These are phyloP conservation scores for Penicillium sp. DNA, from an alignment of 2,329 filamentous ascomycete species.

Conservation along the genomic window DNA sequence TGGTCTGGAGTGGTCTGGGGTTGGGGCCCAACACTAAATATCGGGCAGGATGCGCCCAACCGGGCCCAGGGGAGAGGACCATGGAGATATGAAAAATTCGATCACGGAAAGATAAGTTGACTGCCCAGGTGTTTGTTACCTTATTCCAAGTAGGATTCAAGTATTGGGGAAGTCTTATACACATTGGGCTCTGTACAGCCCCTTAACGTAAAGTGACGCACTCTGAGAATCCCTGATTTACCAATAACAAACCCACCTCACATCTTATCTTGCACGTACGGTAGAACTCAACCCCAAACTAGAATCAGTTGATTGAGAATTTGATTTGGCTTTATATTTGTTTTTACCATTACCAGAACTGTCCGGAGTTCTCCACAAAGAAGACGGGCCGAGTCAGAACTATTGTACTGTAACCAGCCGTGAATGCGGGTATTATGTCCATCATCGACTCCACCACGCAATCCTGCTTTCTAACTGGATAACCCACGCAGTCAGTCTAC, in stretches of 20 bases:
- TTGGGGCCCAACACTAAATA: background rate
- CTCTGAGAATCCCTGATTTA: too few species aligned
- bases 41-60: constrained; percentile 12
- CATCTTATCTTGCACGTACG: background rate
- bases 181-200: background rate
- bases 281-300: background rate
- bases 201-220: background rate
- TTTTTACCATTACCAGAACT: background rate
- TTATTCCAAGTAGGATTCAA: background rate
- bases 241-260: background rate
- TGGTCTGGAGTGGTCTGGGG: background rate
- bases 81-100: constrained; percentile 9
- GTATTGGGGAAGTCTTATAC: background rate
- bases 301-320: background rate
- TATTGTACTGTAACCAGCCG: constrained; percentile 24
- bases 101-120: background rate
- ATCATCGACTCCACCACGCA: constrained; percentile 8
- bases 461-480: background rate
- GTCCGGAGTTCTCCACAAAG: background rate
- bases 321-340: background rate
- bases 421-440: constrained; percentile 1
- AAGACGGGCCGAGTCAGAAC: constrained; percentile 8
- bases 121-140: background rate
- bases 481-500: background rate
- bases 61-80: constrained; percentile 6